Evolutionary conservation across 306 rosid species (phyloP).

Genomic region (Phaseolus lunatus): DNA sequence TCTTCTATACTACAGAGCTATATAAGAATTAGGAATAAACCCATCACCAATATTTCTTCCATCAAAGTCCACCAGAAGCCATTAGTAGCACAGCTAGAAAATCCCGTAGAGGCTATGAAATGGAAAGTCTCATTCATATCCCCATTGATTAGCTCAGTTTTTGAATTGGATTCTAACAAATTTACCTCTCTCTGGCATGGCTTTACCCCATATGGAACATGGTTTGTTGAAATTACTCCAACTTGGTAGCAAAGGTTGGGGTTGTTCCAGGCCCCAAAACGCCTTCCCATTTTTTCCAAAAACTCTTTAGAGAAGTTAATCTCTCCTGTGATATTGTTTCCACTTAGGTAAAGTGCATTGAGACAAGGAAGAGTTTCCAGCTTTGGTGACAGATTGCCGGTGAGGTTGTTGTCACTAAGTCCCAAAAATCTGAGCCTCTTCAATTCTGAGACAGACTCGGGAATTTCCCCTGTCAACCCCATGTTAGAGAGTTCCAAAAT

Average conservation of each 20-base stretch:
- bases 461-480: conserved; percentile 77
- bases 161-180: conserved; percentile 51
- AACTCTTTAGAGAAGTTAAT: conserved; percentile 68
- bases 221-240: conserved; percentile 50
- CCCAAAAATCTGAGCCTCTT: conserved; percentile 81
- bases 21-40: conserved; percentile 37
- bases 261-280: conserved; percentile 87
- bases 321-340: conserved; percentile 79
- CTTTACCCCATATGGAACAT: conserved; percentile 75
- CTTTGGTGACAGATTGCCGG: conserved; percentile 67
- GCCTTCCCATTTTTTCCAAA: conserved; percentile 75
- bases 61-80: conserved; percentile 58
- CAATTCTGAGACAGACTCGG: conserved; percentile 70
- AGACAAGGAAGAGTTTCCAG: conserved; percentile 73
- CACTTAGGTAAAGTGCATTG: conserved; percentile 76
- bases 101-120: conserved; percentile 57
- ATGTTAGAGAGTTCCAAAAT: conserved; percentile 79
- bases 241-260: conserved; percentile 76
- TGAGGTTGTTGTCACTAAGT: conserved; percentile 77
- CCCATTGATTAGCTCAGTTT: conserved; percentile 38
- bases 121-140: conserved; percentile 47
- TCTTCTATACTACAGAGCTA: conserved; percentile 43
- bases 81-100: conserved; percentile 43
- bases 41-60: conserved; percentile 47
- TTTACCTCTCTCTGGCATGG: conserved; percentile 69